phyloP scores from a whole-genome alignment of 169 alveolate species.

The Cryptosporidium felis region DNA sequence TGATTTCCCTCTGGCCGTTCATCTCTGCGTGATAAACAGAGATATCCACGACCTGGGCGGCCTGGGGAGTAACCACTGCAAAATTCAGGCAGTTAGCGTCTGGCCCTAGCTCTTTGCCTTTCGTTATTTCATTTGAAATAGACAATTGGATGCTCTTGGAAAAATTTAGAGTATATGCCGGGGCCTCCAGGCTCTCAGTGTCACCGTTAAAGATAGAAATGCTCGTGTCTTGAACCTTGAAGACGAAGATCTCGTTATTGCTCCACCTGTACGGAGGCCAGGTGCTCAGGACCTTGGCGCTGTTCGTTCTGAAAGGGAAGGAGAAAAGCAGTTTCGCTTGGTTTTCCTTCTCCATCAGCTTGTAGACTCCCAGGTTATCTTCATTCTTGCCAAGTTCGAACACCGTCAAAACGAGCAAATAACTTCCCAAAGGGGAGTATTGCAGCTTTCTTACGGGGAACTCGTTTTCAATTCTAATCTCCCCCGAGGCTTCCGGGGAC shows the following conservation, averaged over 20 bases:
- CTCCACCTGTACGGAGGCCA: slow-evolving; percentile 73
- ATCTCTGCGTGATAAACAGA: slow-evolving; percentile 35
- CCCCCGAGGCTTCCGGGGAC: not conserved
- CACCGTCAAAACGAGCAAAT: slow-evolving; percentile 25
- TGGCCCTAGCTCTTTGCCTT: not conserved
- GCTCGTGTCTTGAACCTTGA: slow-evolving; percentile 68
- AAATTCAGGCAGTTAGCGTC: slow-evolving; percentile 20
- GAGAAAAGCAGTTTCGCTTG: slow-evolving; percentile 4
- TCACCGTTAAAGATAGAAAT: slow-evolving; percentile 44
- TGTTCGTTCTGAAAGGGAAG: slow-evolving; percentile 51
- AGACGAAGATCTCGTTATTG: slow-evolving; percentile 57
- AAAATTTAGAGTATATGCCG: slow-evolving; percentile 19
- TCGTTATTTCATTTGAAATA: slow-evolving; percentile 4
- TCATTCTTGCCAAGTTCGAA: slow-evolving; percentile 40
- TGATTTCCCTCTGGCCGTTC: not conserved
- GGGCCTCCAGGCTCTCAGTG: slow-evolving; percentile 33
- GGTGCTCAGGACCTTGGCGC: slow-evolving; percentile 62
- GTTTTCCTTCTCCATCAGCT: not conserved
- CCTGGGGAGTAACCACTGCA: slow-evolving; percentile 15
- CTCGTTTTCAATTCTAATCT: not conserved
- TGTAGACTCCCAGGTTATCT: slow-evolving; percentile 19
- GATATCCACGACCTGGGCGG: slow-evolving; percentile 10
- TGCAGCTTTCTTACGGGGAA: slow-evolving; percentile 41
- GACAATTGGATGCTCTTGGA: slow-evolving; percentile 49
- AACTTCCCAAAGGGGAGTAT: slow-evolving; percentile 66